phyloP scores from a whole-genome alignment of 768 basidiomycete genomes.

The Kondoa subrosea region DNA sequence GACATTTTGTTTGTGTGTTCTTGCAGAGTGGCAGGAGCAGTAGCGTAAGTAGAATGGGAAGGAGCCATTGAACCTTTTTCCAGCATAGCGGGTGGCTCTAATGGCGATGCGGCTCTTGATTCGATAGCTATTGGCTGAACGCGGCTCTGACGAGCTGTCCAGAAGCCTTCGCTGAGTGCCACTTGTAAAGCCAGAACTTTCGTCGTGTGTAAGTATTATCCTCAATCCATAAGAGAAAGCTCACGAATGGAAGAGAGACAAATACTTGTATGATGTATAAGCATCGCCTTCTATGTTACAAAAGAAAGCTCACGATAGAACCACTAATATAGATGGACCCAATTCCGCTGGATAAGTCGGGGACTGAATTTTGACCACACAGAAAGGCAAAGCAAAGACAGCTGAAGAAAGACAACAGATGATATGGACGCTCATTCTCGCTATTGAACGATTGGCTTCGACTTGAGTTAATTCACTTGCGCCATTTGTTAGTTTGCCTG shows the following conservation, averaged over 20 bases:
- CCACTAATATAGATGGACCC: neutral
- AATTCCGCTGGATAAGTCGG: neutral
- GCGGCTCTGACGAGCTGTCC: neutral
- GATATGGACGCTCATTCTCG: neutral
- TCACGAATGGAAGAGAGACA: neutral
- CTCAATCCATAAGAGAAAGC: neutral
- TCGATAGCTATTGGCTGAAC: neutral
- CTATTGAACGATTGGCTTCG: neutral
- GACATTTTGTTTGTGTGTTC: neutral
- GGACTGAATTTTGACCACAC: neutral
- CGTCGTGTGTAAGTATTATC: neutral
- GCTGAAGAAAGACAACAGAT: neutral
- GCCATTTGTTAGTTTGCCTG: neutral
- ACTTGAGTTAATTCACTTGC: neutral
- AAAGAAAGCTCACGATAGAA: neutral
- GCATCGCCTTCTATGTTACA: neutral
- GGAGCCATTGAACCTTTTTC: neutral
- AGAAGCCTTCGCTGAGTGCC: neutral
- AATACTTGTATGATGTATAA: neutral
- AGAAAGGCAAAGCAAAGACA: neutral
- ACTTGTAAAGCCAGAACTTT: neutral
- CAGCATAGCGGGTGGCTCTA: neutral
- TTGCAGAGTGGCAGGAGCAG: neutral
- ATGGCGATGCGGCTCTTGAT: neutral
- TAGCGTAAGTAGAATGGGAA: neutral